Evolutionary conservation across 495 filamentous ascomycete genomes (phyloP).

Genomic region (Aspergillus ostianus): DNA sequence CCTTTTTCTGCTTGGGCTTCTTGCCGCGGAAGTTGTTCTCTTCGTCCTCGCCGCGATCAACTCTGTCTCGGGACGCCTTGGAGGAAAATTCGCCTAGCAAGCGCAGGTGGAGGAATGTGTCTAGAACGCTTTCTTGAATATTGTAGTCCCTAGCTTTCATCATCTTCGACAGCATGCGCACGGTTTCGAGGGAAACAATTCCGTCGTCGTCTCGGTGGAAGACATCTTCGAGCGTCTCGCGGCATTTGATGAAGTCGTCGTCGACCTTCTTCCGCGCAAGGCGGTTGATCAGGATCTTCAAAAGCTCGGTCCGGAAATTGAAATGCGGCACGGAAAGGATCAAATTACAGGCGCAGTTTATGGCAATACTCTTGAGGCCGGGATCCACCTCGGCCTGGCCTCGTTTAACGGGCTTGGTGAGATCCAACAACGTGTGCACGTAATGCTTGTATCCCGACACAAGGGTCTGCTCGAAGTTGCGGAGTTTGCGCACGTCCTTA

Average conservation of each 20-base stretch:
- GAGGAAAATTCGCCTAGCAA: constrained; percentile 81
- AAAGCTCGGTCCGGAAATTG: constrained; percentile 85
- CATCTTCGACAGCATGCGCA: constrained; percentile 85
- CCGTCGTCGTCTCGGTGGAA: constrained; percentile 90
- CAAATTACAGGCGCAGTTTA: constrained; percentile 79
- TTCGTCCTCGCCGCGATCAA: constrained; percentile 56
- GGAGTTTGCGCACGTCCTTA: constrained; percentile 81
- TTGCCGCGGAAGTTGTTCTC: constrained; percentile 46
- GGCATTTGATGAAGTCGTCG: constrained; percentile 72
- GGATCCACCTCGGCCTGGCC: constrained; percentile 33
- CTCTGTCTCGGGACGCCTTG: constrained; percentile 72
- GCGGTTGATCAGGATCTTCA: constrained; percentile 83
- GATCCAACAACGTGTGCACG: constrained; percentile 64
- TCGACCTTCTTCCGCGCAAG: constrained; percentile 68
- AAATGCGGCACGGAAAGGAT: constrained; percentile 85
- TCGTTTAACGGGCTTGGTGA: constrained; percentile 52
- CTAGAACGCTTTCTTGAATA: constrained; percentile 80
- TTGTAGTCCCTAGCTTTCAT: constrained; percentile 81
- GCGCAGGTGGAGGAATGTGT: constrained; percentile 87
- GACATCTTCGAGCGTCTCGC: constrained; percentile 72
- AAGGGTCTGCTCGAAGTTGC: constrained; percentile 80
- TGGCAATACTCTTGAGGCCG: constrained; percentile 65
- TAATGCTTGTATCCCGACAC: constrained; percentile 80
- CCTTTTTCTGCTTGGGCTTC: constrained; percentile 68
- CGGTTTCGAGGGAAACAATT: constrained; percentile 79